Evolutionary conservation across 495 filamentous ascomycete genomes (phyloP).

Genomic region (Annulohypoxylon maeteangense): DNA sequence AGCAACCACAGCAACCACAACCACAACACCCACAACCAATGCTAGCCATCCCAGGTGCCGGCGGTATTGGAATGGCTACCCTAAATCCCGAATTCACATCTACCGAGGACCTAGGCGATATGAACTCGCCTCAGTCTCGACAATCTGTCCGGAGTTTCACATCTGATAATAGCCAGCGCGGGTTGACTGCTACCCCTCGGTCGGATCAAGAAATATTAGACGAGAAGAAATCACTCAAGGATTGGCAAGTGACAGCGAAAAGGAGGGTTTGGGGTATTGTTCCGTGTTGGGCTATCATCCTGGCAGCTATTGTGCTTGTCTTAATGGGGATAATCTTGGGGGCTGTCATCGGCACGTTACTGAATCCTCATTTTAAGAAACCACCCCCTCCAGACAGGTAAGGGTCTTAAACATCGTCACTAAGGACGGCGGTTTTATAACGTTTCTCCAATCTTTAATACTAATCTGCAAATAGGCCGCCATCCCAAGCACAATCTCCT

Average conservation of each 20-base stretch:
- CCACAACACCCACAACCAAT: conserved; percentile 26
- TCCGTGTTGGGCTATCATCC: conserved; percentile 73
- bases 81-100: conserved; percentile 67
- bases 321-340: conserved; percentile 73
- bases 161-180: conserved; percentile 56
- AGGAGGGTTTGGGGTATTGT: conserved; percentile 70
- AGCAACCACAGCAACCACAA: conserved; percentile 14
- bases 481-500: conserved; percentile 16
- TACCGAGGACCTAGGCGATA: conserved; percentile 54
- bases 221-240: conserved; percentile 63
- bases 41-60: conserved; percentile 55
- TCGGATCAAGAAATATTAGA: conserved; percentile 19
- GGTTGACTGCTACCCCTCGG: conserved; percentile 54
- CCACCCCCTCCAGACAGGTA: conserved; percentile 33
- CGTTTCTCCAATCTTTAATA: conserved; percentile 3
- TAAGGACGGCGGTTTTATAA: background rate
- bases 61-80: conserved; percentile 64
- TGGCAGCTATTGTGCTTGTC: conserved; percentile 63
- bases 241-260: conserved; percentile 66
- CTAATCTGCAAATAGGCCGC: conserved; percentile 25
- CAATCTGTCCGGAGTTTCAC: conserved; percentile 61
- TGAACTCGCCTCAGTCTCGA: conserved; percentile 62
- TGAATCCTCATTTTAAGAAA: conserved; percentile 45
- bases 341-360: conserved; percentile 58
- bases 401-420: background rate